These are phyloP conservation scores for Vicia villosa DNA, from an alignment of 306 rosid genomes.

Conservation along the genomic window DNA sequence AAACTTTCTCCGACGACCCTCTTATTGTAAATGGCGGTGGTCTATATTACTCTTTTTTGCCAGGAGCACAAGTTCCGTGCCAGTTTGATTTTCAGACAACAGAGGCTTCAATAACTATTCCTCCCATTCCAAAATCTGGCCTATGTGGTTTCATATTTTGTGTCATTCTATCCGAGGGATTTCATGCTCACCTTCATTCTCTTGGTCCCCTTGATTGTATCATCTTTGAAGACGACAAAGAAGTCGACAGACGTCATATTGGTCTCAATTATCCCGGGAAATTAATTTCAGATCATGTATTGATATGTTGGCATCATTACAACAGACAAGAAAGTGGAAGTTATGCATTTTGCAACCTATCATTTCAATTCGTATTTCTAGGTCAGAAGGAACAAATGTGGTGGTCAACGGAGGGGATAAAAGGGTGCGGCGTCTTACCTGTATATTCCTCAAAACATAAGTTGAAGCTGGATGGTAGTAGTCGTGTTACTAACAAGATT, in stretches of 20 bases:
- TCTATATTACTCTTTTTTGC: neutral
- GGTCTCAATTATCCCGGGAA: neutral
- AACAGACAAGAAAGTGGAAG: neutral
- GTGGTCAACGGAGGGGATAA: too few relatives aligned
- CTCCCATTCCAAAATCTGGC: neutral
- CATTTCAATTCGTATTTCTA: neutral
- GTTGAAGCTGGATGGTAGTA: too few relatives aligned
- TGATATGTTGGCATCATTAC: neutral
- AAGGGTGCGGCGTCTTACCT: too few relatives aligned
- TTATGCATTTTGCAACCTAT: neutral
- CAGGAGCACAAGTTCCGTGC: neutral
- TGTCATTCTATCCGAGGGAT: constrained; percentile 8
- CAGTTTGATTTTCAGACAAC: neutral
- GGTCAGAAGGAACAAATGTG: too few relatives aligned
- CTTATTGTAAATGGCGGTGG: neutral
- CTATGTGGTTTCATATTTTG: constrained; percentile 3
- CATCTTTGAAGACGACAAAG: constrained; percentile 1
- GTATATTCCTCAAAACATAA: too few relatives aligned
- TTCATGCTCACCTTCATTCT: neutral
- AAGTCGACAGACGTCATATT: neutral
- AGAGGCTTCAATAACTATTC: constrained; percentile 12
- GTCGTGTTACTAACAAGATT: too few relatives aligned
- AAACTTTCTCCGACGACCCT: too few relatives aligned
- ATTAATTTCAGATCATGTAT: neutral
- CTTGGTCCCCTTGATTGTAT: neutral